A percentile compares a stretch with the other conserved stretches of the same genome.
Evolutionary conservation across 2,329 filamentous ascomycete genomes (phyloP).

Genomic region (Magnaporthiopsis incrustans): DNA sequence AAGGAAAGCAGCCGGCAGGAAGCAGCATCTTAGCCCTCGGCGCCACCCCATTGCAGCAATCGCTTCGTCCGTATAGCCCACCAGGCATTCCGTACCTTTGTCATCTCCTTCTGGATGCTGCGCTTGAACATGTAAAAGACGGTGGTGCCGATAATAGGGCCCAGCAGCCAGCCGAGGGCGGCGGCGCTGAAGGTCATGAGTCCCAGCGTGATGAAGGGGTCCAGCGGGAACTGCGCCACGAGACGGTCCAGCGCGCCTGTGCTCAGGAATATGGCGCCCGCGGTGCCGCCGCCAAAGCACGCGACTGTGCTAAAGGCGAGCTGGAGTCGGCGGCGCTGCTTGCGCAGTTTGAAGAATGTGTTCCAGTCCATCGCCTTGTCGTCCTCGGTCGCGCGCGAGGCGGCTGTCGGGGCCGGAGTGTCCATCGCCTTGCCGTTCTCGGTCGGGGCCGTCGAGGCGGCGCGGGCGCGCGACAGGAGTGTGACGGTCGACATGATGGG

Average conservation of each 20-base stretch:
- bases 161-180: slow-evolving; percentile 80
- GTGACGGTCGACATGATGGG: slow-evolving; percentile 4
- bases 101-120: slow-evolving; percentile 64
- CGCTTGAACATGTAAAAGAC: slow-evolving; percentile 72
- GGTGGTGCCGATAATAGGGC: slow-evolving; percentile 72
- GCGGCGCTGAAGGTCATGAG: slow-evolving; percentile 69
- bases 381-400: slow-evolving; percentile 14
- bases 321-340: slow-evolving; percentile 76
- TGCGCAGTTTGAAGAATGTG: slow-evolving; percentile 84
- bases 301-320: slow-evolving; percentile 66
- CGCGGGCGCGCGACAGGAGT: slow-evolving; percentile 8
- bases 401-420: slow-evolving; percentile 14
- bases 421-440: slow-evolving; percentile 16
- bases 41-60: neutral
- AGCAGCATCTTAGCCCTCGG: too few relatives aligned
- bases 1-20: too few relatives aligned
- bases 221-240: slow-evolving; percentile 67
- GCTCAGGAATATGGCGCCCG: slow-evolving; percentile 58
- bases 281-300: slow-evolving; percentile 52
- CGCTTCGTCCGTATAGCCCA: too few relatives aligned
- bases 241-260: slow-evolving; percentile 65
- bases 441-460: slow-evolving; percentile 13
- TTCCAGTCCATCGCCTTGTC: slow-evolving; percentile 67
- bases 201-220: slow-evolving; percentile 79
- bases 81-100: slow-evolving; percentile 38